Percentiles rank a stretch among this genome's conserved stretches.
Conservation (phyloP, 805 yeast species). For the Candida tibetensis region DNA sequence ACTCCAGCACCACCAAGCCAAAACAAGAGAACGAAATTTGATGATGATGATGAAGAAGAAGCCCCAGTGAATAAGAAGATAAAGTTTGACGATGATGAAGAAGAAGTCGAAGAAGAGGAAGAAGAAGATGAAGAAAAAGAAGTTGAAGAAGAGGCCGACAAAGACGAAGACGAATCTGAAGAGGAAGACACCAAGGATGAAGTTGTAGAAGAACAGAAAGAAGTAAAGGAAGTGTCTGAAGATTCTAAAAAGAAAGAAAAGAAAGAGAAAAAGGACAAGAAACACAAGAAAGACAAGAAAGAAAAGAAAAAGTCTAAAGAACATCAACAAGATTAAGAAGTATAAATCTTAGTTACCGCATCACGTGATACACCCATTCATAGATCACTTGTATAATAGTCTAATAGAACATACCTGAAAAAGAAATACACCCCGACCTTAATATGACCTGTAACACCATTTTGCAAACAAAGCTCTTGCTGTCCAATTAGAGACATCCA, state of each 20-base stretch:
- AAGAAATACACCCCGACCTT: neutral
- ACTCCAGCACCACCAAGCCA: slow-evolving; percentile 10
- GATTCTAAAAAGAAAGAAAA: slow-evolving; percentile 25
- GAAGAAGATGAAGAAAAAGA: slow-evolving; percentile 7
- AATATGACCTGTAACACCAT: too few species aligned
- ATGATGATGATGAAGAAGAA: slow-evolving; percentile 16
- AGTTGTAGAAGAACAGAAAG: slow-evolving; percentile 8
- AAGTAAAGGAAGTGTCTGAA: slow-evolving; percentile 9
- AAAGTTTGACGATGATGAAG: slow-evolving; percentile 14
- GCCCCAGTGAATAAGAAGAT: slow-evolving; percentile 16
- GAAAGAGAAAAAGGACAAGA: slow-evolving; percentile 25
- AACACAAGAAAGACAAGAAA: slow-evolving; percentile 22
- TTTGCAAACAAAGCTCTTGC: too few species aligned
- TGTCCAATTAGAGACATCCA: too few species aligned
- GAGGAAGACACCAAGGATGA: slow-evolving; percentile 6
- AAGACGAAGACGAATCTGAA: slow-evolving; percentile 10
- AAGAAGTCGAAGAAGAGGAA: slow-evolving; percentile 6
- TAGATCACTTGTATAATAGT: slow-evolving; percentile 5
- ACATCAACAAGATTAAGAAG: too few species aligned
- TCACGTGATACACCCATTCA: too few species aligned
- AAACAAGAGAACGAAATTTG: slow-evolving; percentile 27
- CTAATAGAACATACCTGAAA: slow-evolving; percentile 1
- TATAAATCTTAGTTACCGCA: too few species aligned
- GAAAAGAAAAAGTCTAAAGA: slow-evolving; percentile 10
- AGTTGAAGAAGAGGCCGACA: slow-evolving; percentile 13